Conservation (phyloP, 352 stramenopile species). For the Peronospora tabacina region DNA sequence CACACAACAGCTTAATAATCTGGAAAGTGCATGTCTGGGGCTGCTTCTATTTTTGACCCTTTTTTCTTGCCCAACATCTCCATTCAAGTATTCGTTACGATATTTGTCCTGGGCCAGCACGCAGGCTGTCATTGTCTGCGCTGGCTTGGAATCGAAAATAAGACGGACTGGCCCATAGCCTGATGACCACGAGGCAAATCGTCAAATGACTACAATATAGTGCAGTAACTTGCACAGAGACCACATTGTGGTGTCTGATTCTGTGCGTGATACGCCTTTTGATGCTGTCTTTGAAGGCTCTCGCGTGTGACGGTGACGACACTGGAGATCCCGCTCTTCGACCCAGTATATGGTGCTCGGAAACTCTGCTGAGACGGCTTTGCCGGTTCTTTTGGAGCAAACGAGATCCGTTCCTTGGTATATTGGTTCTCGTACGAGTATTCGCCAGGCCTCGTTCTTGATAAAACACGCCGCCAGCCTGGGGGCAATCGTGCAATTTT, state of each 20-base stretch:
- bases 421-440: conserved; percentile 89
- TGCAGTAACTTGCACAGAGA: conserved; percentile 41
- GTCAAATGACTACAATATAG: conserved; percentile 43
- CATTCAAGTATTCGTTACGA: conserved; percentile 9
- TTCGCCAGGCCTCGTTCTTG: conserved; percentile 73
- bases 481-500: conserved; percentile 61
- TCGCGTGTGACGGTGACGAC: conserved; percentile 72
- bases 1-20: conserved; percentile 11
- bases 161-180: conserved; percentile 6
- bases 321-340: conserved; percentile 26
- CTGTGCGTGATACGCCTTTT: conserved; percentile 74
- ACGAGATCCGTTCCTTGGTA: conserved; percentile 82
- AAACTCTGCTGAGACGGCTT: conserved; percentile 86
- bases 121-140: conserved; percentile 11
- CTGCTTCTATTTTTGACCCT: conserved; percentile 31
- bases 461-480: conserved; percentile 75
- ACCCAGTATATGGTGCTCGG: conserved; percentile 25
- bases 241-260: conserved; percentile 59
- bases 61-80: conserved; percentile 14
- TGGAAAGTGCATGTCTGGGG: conserved; percentile 16
- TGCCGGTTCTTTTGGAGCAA: conserved; percentile 73
- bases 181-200: conserved; percentile 22
- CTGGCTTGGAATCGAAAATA: conserved; percentile 10
- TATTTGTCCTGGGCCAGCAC: conserved; percentile 15
- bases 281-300: conserved; percentile 76